Evolutionary conservation across 23 red algal species (phyloP).

Genomic region (Gracilaria domingensis): DNA sequence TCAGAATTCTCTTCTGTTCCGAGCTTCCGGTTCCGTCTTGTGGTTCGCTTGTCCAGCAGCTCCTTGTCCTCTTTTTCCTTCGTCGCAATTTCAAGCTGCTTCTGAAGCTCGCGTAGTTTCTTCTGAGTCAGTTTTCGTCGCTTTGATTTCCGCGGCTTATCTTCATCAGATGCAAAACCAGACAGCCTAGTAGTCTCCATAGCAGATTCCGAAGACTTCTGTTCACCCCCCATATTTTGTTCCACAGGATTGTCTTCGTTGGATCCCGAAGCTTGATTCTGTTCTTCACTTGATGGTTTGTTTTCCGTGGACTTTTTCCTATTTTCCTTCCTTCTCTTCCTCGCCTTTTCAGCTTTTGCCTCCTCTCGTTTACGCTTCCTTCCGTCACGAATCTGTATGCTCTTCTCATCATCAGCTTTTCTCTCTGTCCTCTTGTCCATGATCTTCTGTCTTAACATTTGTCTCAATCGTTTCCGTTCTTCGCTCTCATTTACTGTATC

Average conservation of each 20-base stretch:
- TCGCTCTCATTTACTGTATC: neutral
- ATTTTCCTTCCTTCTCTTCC: slow-evolving; percentile 31
- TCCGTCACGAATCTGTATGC: neutral
- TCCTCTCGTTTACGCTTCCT: slow-evolving; percentile 65
- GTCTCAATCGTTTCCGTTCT: slow-evolving; percentile 25
- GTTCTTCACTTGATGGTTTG: slow-evolving; percentile 4
- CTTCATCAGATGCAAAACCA: slow-evolving; percentile 43
- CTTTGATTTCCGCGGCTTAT: slow-evolving; percentile 29
- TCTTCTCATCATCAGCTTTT: slow-evolving; percentile 62
- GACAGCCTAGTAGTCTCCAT: slow-evolving; percentile 60
- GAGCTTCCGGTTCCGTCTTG: neutral
- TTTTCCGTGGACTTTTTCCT: neutral
- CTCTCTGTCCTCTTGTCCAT: slow-evolving; percentile 35
- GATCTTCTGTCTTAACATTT: slow-evolving; percentile 62
- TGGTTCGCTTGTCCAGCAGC: neutral
- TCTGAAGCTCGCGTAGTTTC: slow-evolving; percentile 52
- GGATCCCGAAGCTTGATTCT: neutral
- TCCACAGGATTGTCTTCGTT: neutral
- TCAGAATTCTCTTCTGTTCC: neutral
- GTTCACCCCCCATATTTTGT: neutral
- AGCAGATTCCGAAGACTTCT: slow-evolving; percentile 5
- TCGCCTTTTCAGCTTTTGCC: slow-evolving; percentile 35
- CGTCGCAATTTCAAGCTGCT: slow-evolving; percentile 40
- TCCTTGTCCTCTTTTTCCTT: slow-evolving; percentile 55
- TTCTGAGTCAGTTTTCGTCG: slow-evolving; percentile 38